Evolutionary conservation across 2,329 filamentous ascomycete species (phyloP), one percentile per base, ranked within the genome.

Genomic region (Amylocarpus encephaloides): DNA sequence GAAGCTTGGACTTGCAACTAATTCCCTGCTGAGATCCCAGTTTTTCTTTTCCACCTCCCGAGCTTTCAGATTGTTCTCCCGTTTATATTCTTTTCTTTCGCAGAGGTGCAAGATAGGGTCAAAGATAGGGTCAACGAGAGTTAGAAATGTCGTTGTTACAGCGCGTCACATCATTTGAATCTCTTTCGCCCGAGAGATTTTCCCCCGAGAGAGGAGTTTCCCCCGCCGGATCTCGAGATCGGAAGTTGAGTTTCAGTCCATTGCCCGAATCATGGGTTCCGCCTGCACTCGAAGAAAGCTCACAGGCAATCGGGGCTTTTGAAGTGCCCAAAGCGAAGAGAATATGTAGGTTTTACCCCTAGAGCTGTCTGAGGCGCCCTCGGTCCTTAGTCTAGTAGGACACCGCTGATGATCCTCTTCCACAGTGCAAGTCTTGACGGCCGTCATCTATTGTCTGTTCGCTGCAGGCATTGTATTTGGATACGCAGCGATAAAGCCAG

Each of bases 391-490:
- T 12, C 15, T 4, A 5, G 6, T 33, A 11, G 11, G 9, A 38
- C 46, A 40, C 43, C 46, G 22, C 49, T 51, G 30, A 60, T 43
- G 12, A 16, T 33, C 15, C 22, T 13, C 39, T 36, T 33, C 11
- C 30, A 41, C 60, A 88, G 83, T 78, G 13, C 87, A 92, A 69
- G 79, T 91, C n/a, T 68, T 70, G 36, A 71, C 79, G 42, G 85
- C 83, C 5, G 80, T 88, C 1, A 60, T 87, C 10, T 87, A 86
- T 65, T 92, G 86, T 67, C 77, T 91, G 33, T 75, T 94, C 53
- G 82, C 86, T 6, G 84, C 89, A 4, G 91, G 88, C 1, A 73
- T 90, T 36, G 81, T 93, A 15, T 93, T 93, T 68, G 88, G 88
- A 32, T 94, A 88, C 67, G 88, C 88, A 12, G 88, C 88, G 11